phyloP scores from a whole-genome alignment of 164 flowering plant genomes.

The Vitis cinerea region DNA sequence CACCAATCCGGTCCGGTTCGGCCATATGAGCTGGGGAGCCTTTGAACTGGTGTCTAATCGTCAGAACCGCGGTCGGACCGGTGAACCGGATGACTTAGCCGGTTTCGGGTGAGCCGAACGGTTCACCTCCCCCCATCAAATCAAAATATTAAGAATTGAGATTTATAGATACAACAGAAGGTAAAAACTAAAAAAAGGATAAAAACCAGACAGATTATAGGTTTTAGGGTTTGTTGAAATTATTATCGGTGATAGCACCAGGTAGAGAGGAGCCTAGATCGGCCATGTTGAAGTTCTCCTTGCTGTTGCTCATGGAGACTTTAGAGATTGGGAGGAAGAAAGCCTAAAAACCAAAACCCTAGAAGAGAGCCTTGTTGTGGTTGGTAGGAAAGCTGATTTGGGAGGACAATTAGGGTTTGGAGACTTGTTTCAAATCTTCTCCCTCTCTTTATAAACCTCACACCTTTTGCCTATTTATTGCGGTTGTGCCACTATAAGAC shows the following conservation, averaged over 20 bases:
- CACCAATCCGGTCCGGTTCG: too few relatives aligned
- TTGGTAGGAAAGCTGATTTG: too few relatives aligned
- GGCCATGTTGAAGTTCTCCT: constrained; percentile 42
- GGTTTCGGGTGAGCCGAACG: too few relatives aligned
- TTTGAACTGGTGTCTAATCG: accelerated
- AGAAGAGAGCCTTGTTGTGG: not conserved
- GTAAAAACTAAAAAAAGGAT: not conserved
- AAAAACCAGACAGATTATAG: not conserved
- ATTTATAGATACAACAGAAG: not conserved
- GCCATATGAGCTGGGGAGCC: too few relatives aligned
- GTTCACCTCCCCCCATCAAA: not conserved
- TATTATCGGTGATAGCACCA: constrained; percentile 25
- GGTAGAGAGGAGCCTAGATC: constrained; percentile 42
- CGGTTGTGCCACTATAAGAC: not conserved
- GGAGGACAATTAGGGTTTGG: not conserved
- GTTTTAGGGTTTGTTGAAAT: not conserved
- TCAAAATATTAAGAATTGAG: not conserved
- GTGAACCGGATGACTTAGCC: too few relatives aligned
- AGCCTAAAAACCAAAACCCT: constrained; percentile 26
- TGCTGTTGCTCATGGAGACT: constrained; percentile 42
- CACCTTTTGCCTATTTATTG: constrained; percentile 3
- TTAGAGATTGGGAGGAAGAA: not conserved
- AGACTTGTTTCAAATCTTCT: constrained; percentile 13
- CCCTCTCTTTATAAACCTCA: constrained; percentile 10
- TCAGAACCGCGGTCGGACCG: too few relatives aligned